Evolutionary conservation across 2,329 filamentous ascomycete species (phyloP), one percentile per base, ranked within the genome.

Genomic region (Cladophialophora chaetospira): DNA sequence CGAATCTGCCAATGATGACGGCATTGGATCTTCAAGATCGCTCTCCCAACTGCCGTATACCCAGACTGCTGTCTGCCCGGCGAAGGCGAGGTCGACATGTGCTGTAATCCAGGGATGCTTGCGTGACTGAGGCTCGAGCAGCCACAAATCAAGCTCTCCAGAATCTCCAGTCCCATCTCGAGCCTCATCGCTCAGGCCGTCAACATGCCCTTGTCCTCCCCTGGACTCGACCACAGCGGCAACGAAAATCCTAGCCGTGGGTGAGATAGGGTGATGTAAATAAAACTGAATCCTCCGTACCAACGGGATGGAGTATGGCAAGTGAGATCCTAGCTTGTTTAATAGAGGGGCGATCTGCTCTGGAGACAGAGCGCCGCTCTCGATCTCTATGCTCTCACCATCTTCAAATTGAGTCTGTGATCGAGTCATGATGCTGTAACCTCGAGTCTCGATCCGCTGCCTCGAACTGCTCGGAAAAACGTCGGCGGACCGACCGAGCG

Each of bases 31-130:
- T 35, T 17, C n/a, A n/a, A n/a, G n/a, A n/a, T n/a, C n/a, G n/a
- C n/a, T 21, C 58, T 77, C 74, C 3, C 75, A 68, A 52, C 70
- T 75, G 21, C 72, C 75, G 55, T 74, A 77, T 15, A 74, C 25
- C 64, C 71, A 67, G 17, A 74, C 66, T 55, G 77, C 74, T n/a
- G 74, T 76, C 53, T 75, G 70, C 10, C 69, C 70, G 25, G 71
- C 68, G 15, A 65, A 61, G 50, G 66, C 66, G 4, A 77, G 65
- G 66, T 77, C 73, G 45, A 75, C 70, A 47, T 71, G 67, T 5
- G 72, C 73, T 50, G 68, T 71, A 35, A 76, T 66, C 75, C 75
- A 77, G 44, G 23, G 44, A 3, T 47, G 5, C n/a, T 47, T 13
- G 25, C 13, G 3, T 15, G 26, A 47, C 11, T 23, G 44, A 19